Conservation (phyloP, 371 early-diverging fungal species). For the Nematocida homosporus region DNA sequence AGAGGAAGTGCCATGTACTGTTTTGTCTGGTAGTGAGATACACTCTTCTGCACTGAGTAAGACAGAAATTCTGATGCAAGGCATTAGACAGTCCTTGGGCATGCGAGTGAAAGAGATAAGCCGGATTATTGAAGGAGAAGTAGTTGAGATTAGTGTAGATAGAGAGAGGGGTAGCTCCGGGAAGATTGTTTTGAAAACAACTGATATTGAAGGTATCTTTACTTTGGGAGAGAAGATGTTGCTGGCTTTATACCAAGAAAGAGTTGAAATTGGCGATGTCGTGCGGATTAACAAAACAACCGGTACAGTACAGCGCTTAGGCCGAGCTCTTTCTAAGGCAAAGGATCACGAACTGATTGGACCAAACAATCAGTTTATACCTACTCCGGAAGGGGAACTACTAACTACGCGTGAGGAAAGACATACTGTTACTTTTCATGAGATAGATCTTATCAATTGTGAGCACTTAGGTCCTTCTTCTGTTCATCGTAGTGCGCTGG, state of each 20-base stretch:
- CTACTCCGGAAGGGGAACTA: slow-evolving; percentile 96
- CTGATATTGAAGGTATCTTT: slow-evolving; percentile 98
- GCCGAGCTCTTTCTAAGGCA: slow-evolving; percentile 82
- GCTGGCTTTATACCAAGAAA: slow-evolving; percentile 86
- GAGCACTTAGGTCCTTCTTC: slow-evolving; percentile 89
- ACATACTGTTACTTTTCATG: slow-evolving; percentile 91
- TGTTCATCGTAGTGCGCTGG: slow-evolving; percentile 90
- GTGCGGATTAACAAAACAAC: slow-evolving; percentile 92
- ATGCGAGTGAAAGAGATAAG: slow-evolving; percentile 93
- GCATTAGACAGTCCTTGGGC: slow-evolving; percentile 87
- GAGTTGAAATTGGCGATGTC: slow-evolving; percentile 83
- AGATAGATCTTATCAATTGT: slow-evolving; percentile 91
- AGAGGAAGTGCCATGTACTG: slow-evolving; percentile 89
- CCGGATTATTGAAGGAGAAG: slow-evolving; percentile 94
- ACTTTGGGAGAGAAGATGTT: slow-evolving; percentile 96
- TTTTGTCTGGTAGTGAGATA: slow-evolving; percentile 88
- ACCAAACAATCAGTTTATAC: slow-evolving; percentile 81
- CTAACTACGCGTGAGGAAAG: slow-evolving; percentile 87
- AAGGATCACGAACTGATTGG: slow-evolving; percentile 91
- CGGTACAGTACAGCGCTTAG: slow-evolving; percentile 90
- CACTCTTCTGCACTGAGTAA: slow-evolving; percentile 93
- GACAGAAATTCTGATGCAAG: slow-evolving; percentile 93
- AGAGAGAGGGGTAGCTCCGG: slow-evolving; percentile 81
- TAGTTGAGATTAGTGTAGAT: slow-evolving; percentile 91
- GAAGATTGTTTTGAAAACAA: slow-evolving; percentile 93